Evolutionary conservation across 108 stramenopile species (phyloP).

Genomic region (Stephanodiscus triporus): DNA sequence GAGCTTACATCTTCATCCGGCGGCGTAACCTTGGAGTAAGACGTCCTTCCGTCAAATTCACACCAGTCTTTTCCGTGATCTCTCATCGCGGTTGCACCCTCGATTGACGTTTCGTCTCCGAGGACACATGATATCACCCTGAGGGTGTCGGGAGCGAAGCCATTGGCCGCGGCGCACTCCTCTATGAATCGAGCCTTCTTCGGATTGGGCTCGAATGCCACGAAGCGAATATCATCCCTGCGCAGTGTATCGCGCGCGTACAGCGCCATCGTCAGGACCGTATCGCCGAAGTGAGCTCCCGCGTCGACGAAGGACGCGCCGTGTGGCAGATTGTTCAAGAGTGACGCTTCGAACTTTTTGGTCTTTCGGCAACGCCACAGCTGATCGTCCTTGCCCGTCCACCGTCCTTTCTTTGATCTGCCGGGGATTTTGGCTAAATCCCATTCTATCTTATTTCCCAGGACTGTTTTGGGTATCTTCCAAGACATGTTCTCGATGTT

Average conservation of each 20-base stretch:
- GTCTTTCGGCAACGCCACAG: conserved; percentile 44
- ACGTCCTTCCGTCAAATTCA: conserved; percentile 38
- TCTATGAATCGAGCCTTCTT: conserved; percentile 28
- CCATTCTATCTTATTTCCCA: conserved; percentile 29
- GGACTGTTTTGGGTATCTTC: conserved; percentile 31
- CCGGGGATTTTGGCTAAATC: conserved; percentile 26
- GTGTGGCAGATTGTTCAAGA: conserved; percentile 31
- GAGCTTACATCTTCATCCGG: background rate
- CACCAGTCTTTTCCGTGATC: conserved; percentile 11
- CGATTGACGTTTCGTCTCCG: conserved; percentile 32
- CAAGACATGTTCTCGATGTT: conserved; percentile 15
- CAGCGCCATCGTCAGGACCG: conserved; percentile 39
- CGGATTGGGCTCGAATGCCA: conserved; percentile 40
- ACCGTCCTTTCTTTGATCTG: conserved; percentile 18
- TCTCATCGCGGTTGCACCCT: conserved; percentile 12
- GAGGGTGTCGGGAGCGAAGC: conserved; percentile 22
- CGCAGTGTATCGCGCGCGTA: conserved; percentile 29
- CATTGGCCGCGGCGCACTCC: conserved; percentile 29
- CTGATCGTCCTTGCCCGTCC: conserved; percentile 46
- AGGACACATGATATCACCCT: conserved; percentile 36
- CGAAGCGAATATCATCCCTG: conserved; percentile 31
- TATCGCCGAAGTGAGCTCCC: conserved; percentile 47
- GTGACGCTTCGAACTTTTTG: conserved; percentile 37
- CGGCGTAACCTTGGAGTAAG: conserved; percentile 19
- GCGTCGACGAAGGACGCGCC: conserved; percentile 38